Evolutionary conservation across 2,329 filamentous ascomycete species (phyloP).

Genomic region (Botrytis tulipae): DNA sequence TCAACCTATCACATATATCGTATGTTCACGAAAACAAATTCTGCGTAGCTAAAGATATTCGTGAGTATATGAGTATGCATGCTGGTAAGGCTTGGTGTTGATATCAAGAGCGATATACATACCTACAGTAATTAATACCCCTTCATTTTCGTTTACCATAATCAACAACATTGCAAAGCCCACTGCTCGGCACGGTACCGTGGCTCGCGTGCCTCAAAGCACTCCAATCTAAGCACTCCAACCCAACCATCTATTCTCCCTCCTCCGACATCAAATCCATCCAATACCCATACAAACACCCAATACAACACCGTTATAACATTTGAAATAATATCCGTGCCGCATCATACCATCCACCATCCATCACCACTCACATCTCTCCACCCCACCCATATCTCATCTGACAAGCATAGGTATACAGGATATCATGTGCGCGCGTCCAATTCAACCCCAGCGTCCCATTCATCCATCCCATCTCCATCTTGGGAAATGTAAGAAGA

Average conservation of each 20-base stretch:
- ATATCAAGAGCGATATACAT: background rate
- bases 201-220: background rate
- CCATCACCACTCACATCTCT: background rate
- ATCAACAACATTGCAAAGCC: background rate
- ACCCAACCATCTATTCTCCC: background rate
- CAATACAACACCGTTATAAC: background rate
- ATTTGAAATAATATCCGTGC: conserved; percentile 4
- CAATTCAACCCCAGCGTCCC: background rate
- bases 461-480: background rate
- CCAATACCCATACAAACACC: background rate
- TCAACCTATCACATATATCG: too few relatives aligned
- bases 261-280: background rate
- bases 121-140: background rate
- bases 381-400: background rate
- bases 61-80: background rate
- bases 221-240: background rate
- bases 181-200: background rate
- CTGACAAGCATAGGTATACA: background rate
- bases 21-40: background rate
- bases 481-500: background rate
- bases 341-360: background rate
- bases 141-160: background rate
- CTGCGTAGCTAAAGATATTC: background rate
- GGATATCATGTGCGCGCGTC: background rate
- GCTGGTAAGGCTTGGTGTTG: background rate